Evolutionary conservation across 2,329 filamentous ascomycete genomes (phyloP), one percentile per base, ranked within the genome.

Genomic region (Aureobasidium lini): DNA sequence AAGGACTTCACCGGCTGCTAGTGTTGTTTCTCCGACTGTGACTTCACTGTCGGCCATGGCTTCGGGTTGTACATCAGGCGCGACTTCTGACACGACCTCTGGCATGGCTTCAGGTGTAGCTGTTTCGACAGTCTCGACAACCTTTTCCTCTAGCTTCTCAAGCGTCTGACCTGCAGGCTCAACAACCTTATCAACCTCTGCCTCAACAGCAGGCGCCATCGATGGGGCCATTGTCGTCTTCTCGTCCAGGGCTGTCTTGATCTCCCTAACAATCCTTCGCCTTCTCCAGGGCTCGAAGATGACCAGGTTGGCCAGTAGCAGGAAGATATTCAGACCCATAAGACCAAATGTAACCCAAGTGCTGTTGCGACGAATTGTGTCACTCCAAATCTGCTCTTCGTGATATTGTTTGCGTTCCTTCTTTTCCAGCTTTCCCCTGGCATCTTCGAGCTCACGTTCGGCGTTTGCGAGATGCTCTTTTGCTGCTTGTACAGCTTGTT

Each of bases 371-470:
- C 94, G 82, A 70, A 99, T 99, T 67, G 95, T 93, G 72, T 99
- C 94, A 70, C 90, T 95, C 94, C 94, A 99, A 60, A 99, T 95
- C 77, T 99, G 94, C 77, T 99, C 94, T 76, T 99, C 94, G 73
- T 99, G 94, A 74, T 99, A 99, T 62, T 95, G 84, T 62, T 88
- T 88, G 54, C 96, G 78, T 66, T 97, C 96, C 53, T 87, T 85
- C 62, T 87, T 85, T 70, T 88, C 93, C 57, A 99, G 77, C 67
- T 86, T 83, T 56, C 85, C 83, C 59, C 86, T 83, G 0, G 91
- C 82, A 62, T 88, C 86, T 74, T 96, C 89, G 62, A 95, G 85
- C 34, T 89, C 84, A 46, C 83, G 81, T 76, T 99, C 94, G 1
- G 90, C 86, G 61, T 84, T 81, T 15, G 85, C 84, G 29, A 97